Percentiles rank a stretch among this genome's conserved stretches.
Conservation (phyloP, 2,329 filamentous ascomycete species). For the Paecilomyces sp. region DNA sequence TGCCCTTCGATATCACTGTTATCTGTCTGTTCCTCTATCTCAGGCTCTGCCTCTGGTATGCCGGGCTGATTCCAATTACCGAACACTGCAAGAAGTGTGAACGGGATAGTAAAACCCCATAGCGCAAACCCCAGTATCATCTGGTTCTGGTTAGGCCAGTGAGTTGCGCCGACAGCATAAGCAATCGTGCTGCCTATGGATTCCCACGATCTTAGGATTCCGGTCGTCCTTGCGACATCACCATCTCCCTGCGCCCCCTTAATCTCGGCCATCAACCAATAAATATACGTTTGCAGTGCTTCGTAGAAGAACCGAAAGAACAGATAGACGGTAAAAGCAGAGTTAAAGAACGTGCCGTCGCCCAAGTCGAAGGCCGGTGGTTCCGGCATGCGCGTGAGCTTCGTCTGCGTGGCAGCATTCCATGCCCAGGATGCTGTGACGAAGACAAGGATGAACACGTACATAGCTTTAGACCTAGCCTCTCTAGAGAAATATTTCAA, state of each 20-base stretch:
- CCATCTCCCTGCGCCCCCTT: slow-evolving; percentile 20
- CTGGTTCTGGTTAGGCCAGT: slow-evolving; percentile 21
- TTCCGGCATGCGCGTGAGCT: slow-evolving; percentile 40
- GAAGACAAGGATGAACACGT: slow-evolving; percentile 32
- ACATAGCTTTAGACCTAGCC: slow-evolving; percentile 37
- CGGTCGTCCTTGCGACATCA: slow-evolving; percentile 23
- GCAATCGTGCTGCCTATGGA: slow-evolving; percentile 25
- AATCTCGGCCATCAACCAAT: slow-evolving; percentile 41
- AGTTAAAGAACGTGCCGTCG: slow-evolving; percentile 12
- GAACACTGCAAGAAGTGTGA: slow-evolving; percentile 11
- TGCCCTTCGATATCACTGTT: not conserved
- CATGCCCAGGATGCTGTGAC: slow-evolving; percentile 42
- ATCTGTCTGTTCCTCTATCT: not conserved
- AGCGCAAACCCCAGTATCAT: slow-evolving; percentile 23
- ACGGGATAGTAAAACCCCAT: slow-evolving; percentile 20
- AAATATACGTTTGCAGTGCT: slow-evolving; percentile 46
- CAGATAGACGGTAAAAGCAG: slow-evolving; percentile 42
- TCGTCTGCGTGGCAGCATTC: slow-evolving; percentile 43
- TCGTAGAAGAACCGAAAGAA: slow-evolving; percentile 48
- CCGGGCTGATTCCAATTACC: slow-evolving; percentile 9
- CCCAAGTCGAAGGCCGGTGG: slow-evolving; percentile 35
- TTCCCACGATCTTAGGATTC: slow-evolving; percentile 25
- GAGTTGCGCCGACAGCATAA: slow-evolving; percentile 23
- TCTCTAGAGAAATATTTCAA: slow-evolving; percentile 35
- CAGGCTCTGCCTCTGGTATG: not conserved